Percentiles rank a stretch among this genome's conserved stretches.
phyloP scores from a whole-genome alignment of 805 yeast genomes.

The Barnettozyma salicaria region DNA sequence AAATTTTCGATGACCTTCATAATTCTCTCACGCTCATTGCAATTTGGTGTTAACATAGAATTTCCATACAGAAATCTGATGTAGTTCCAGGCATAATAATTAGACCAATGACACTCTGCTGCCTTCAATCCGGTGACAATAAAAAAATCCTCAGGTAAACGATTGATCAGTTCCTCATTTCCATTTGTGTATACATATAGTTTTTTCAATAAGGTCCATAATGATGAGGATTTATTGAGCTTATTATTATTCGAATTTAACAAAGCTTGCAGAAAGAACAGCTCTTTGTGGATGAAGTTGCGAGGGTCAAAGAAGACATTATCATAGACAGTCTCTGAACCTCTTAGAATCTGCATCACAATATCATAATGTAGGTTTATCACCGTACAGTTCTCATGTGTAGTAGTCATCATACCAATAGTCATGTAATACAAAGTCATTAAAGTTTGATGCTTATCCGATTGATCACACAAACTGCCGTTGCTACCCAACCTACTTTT shows the following conservation, averaged over 20 bases:
- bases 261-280: conserved; percentile 20
- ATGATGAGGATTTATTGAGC: conserved; percentile 34
- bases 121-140: conserved; percentile 23
- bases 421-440: conserved; percentile 24
- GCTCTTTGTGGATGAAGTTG: conserved; percentile 18
- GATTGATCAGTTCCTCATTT: not conserved
- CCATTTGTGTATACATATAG: conserved; percentile 18
- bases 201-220: conserved; percentile 32
- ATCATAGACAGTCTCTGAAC: not conserved
- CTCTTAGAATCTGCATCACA: conserved; percentile 13
- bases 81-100: conserved; percentile 38
- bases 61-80: conserved; percentile 28
- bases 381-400: conserved; percentile 33
- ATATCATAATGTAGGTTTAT: conserved; percentile 28
- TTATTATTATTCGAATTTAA: conserved; percentile 30
- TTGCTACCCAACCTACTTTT: not conserved
- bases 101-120: conserved; percentile 30
- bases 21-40: not conserved
- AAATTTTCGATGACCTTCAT: conserved; percentile 16
- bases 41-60: conserved; percentile 5
- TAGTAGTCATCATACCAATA: conserved; percentile 30
- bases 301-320: conserved; percentile 5
- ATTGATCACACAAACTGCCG: not conserved
- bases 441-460: conserved; percentile 5
- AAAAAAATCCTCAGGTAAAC: conserved; percentile 11